Conservation (phyloP, 116 monocot species). For the Posidonia oceanica region DNA sequence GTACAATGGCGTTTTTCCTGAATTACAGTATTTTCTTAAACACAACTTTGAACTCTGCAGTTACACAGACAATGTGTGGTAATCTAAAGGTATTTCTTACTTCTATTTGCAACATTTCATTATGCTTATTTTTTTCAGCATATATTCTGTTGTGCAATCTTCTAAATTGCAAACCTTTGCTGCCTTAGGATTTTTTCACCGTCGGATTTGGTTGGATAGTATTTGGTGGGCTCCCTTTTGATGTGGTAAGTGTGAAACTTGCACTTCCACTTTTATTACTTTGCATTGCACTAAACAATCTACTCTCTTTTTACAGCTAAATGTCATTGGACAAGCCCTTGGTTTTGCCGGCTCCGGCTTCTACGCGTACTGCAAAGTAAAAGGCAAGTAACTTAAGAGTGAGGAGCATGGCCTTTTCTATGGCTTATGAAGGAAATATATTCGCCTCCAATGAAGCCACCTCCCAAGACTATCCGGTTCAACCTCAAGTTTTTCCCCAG, state of each 20-base stretch:
- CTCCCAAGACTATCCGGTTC: not conserved
- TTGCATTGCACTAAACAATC: not conserved
- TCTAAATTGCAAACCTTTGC: not conserved
- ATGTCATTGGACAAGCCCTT: conserved; percentile 62
- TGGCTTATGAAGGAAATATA: not conserved
- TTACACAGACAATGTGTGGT: conserved; percentile 91
- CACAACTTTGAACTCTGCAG: conserved; percentile 82
- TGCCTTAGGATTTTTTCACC: conserved; percentile 74
- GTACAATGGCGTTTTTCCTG: conserved; percentile 80
- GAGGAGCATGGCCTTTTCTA: not conserved
- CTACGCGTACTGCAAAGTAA: conserved; percentile 68
- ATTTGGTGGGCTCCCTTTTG: conserved; percentile 91
- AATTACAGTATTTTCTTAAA: conserved; percentile 91
- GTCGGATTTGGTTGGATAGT: conserved; percentile 74
- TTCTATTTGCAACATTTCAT: not conserved
- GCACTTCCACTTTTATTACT: not conserved
- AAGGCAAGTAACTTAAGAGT: conserved; percentile 28
- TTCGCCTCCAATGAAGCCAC: not conserved
- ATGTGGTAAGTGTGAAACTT: conserved; percentile 35
- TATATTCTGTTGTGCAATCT: not conserved
- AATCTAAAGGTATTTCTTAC: conserved; percentile 60
- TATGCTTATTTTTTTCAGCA: not conserved
- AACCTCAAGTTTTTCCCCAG: too few relatives aligned
- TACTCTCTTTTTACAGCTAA: conserved; percentile 30
- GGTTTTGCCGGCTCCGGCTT: conserved; percentile 73